These are phyloP conservation scores for Neurospora sublineolata DNA, from an alignment of 495 filamentous ascomycete species.

Conservation along the genomic window DNA sequence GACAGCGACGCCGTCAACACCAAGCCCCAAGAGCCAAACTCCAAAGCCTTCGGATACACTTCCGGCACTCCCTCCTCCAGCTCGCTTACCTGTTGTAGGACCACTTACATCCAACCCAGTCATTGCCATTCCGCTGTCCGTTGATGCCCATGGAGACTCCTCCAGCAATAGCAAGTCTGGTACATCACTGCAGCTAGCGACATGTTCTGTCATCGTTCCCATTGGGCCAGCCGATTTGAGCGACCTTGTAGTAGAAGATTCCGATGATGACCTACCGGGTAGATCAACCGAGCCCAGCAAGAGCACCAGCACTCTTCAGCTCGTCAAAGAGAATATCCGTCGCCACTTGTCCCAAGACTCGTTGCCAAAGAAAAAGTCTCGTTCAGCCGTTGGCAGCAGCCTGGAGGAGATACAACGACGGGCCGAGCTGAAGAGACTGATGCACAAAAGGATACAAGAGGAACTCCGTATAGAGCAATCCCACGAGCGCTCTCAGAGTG, in stretches of 20 bases:
- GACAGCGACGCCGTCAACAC: slow-evolving; percentile 13
- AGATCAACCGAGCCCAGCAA: slow-evolving; percentile 12
- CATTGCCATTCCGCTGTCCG: neutral
- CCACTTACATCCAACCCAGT: slow-evolving; percentile 15
- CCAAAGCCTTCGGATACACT: slow-evolving; percentile 9
- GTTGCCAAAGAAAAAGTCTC: slow-evolving; percentile 24
- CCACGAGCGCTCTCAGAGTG: slow-evolving; percentile 7
- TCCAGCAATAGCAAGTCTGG: slow-evolving; percentile 2
- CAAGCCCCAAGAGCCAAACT: slow-evolving; percentile 1
- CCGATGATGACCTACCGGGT: slow-evolving; percentile 21
- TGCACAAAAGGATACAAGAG: slow-evolving; percentile 41
- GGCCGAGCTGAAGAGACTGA: slow-evolving; percentile 38
- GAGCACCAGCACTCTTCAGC: slow-evolving; percentile 26
- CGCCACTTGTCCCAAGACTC: slow-evolving; percentile 37
- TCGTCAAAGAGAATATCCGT: slow-evolving; percentile 29
- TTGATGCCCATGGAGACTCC: neutral
- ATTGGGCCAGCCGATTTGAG: slow-evolving; percentile 15
- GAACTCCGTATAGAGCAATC: slow-evolving; percentile 34
- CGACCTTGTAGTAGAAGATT: slow-evolving; percentile 30
- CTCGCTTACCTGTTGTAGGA: slow-evolving; percentile 10
- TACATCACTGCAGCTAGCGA: slow-evolving; percentile 4
- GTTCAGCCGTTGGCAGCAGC: slow-evolving; percentile 30
- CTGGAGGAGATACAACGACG: slow-evolving; percentile 39
- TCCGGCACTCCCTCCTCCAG: slow-evolving; percentile 11
- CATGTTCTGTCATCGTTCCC: slow-evolving; percentile 2